Evolutionary conservation across 805 yeast species (phyloP).

Genomic region (Lachancea fermentati): DNA sequence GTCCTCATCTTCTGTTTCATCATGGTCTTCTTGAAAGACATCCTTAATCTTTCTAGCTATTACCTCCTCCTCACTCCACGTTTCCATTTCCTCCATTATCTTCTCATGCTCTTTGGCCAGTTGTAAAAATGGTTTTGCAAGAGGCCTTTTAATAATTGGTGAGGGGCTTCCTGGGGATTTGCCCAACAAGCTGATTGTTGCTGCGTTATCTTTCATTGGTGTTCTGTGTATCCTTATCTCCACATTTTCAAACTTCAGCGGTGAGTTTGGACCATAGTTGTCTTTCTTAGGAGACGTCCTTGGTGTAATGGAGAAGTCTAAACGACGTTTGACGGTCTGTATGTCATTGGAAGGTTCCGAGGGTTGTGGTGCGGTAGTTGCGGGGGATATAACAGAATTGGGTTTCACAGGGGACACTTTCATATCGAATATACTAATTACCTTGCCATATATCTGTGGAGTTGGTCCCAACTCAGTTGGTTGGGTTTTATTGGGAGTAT

Average conservation of each 20-base stretch:
- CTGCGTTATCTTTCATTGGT: slow-evolving; percentile 10
- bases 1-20: slow-evolving; percentile 16
- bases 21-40: slow-evolving; percentile 14
- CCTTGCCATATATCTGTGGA: slow-evolving; percentile 77
- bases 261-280: slow-evolving; percentile 29
- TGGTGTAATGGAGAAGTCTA: slow-evolving; percentile 18
- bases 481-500: slow-evolving; percentile 10
- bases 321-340: slow-evolving; percentile 17
- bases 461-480: slow-evolving; percentile 68
- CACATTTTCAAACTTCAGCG: slow-evolving; percentile 32
- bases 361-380: slow-evolving; percentile 1
- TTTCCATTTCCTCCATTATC: slow-evolving; percentile 19
- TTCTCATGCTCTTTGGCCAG: slow-evolving; percentile 30
- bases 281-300: slow-evolving; percentile 17
- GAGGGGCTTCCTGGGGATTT: slow-evolving; percentile 22
- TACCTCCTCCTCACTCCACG: slow-evolving; percentile 8
- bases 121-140: slow-evolving; percentile 20
- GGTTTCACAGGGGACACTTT: slow-evolving; percentile 23
- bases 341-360: slow-evolving; percentile 6
- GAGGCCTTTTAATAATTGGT: slow-evolving; percentile 26
- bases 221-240: slow-evolving; percentile 26
- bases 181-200: neutral
- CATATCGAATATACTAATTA: slow-evolving; percentile 66
- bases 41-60: slow-evolving; percentile 7
- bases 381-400: slow-evolving; percentile 3